Base-by-base conservation (phyloP, 257 asterid species). In the Nicotiana undulata region DNA sequence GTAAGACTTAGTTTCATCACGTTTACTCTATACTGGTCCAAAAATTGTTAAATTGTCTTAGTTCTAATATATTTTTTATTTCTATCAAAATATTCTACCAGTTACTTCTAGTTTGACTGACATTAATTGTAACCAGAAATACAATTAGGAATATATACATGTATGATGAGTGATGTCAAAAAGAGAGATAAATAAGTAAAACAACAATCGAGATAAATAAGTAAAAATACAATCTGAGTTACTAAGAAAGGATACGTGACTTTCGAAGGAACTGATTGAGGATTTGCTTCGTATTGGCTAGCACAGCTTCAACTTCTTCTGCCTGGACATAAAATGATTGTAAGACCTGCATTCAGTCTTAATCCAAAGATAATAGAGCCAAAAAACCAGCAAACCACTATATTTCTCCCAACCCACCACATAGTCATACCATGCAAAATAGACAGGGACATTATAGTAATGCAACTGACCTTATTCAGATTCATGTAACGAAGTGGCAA, bases 231-330 rank as follows among this genome's bases (percentile, higher is more conserved):
- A 29, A 72, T 28, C 76, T 51, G 56, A 66, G 63, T 68, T 44
- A 77, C 58, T 40, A 66, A 65, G 66, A 61, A 85, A 91, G 96
- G 97, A 90, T 96, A 96, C 98, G 91, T 32, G 96, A 93, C 80
- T 93, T 96, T 80, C 76, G 89, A 76, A 93, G 91, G 85, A 89
- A 93, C 83, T 96, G 99, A 84, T 86, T 91, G 76, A 94, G 93
- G 87, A 96, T 94, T 86, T 96, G 97, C 87, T 92, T 92, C 29
- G 96, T 85, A 90, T 96, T 96, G 75, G 99, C 93, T 83, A 96
- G 81, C 80, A 96, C 95, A 81, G 99, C 98, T 85, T 93, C 99
- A 85, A 92, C 97, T 89, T 90, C 89, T 61, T 90, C 96, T 53
- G 74, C 94, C 99, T 96, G 88, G 55, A 61, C 49, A 67, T 29